Evolutionary conservation across 1,284 basidiomycete species (phyloP).

Genomic region (Cryptococcus sp.): DNA sequence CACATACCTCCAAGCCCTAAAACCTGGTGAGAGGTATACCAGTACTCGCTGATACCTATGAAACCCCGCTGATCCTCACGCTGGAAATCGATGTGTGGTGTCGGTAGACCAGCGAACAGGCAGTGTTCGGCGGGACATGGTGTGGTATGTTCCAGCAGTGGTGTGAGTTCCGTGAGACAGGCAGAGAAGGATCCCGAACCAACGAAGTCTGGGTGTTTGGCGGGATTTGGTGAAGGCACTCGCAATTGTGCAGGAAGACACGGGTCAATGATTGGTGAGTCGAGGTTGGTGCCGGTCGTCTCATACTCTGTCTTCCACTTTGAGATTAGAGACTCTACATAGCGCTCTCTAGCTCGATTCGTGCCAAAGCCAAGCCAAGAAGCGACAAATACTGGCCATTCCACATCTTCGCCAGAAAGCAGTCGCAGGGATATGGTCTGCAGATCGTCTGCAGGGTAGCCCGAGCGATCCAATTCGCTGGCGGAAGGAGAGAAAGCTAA

Average conservation of each 20-base stretch:
- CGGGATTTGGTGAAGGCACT: conserved; percentile 53
- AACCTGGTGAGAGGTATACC: conserved; percentile 92
- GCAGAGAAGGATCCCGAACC: conserved; percentile 89
- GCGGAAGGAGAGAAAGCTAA: conserved; percentile 80
- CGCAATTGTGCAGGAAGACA: conserved; percentile 81
- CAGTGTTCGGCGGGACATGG: conserved; percentile 85
- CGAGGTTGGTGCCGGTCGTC: conserved; percentile 11
- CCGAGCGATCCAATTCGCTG: conserved; percentile 59
- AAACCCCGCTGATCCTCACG: conserved; percentile 72
- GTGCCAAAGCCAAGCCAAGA: conserved; percentile 99
- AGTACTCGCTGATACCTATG: conserved; percentile 98
- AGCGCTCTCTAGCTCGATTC: conserved; percentile 90
- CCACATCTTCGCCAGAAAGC: conserved; percentile 80
- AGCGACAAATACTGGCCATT: conserved; percentile 93
- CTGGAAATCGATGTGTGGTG: conserved; percentile 79
- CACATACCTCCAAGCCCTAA: conserved; percentile 93
- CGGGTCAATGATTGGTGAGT: conserved; percentile 71
- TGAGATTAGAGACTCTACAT: conserved; percentile 68
- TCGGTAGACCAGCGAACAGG: conserved; percentile 95
- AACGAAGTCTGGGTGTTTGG: conserved; percentile 64
- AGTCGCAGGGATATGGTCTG: conserved; percentile 78
- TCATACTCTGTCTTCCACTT: conserved; percentile 56
- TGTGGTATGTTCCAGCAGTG: conserved; percentile 80
- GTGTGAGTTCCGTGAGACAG: conserved; percentile 72
- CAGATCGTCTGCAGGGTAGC: conserved; percentile 60